Percentiles rank a stretch among this genome's conserved stretches.
Evolutionary conservation across 2,329 filamentous ascomycete genomes (phyloP).

Genomic region (Aspergillus bombycis): DNA sequence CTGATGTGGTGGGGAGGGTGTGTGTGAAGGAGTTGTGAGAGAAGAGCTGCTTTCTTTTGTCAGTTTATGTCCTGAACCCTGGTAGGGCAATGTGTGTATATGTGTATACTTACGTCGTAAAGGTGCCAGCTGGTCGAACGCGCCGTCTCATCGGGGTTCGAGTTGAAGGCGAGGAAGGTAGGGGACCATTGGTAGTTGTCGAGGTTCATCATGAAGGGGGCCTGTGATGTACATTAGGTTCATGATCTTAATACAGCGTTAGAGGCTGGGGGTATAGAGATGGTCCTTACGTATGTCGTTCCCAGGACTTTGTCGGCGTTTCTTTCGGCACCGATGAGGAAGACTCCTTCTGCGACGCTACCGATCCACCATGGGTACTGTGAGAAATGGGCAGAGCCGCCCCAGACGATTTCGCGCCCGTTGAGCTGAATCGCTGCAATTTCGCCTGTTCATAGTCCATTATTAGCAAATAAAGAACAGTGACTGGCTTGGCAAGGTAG

Average conservation of each 20-base stretch:
- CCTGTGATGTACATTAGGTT: constrained; percentile 16
- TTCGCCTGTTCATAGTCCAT: constrained; percentile 23
- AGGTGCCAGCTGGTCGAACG: constrained; percentile 34
- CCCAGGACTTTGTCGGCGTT: constrained; percentile 49
- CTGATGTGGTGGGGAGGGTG: constrained; percentile 46
- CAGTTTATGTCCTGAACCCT: constrained; percentile 20
- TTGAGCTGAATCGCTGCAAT: constrained; percentile 47
- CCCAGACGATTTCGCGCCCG: constrained; percentile 46
- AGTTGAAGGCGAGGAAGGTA: constrained; percentile 34
- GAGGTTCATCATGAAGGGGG: constrained; percentile 33
- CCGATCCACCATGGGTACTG: constrained; percentile 62
- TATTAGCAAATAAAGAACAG: not conserved
- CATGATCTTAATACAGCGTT: not conserved
- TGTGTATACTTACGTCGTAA: constrained; percentile 29
- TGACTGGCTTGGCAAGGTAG: not conserved
- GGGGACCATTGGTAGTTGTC: constrained; percentile 34
- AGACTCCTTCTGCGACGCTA: constrained; percentile 66
- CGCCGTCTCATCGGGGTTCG: constrained; percentile 32
- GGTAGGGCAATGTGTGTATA: constrained; percentile 11
- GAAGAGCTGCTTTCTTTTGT: constrained; percentile 39
- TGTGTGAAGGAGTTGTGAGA: constrained; percentile 49
- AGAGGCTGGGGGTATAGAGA: no score
- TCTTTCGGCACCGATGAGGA: constrained; percentile 66
- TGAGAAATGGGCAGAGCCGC: constrained; percentile 48
- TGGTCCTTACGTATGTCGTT: constrained; percentile 30